phyloP scores from a whole-genome alignment of 768 basidiomycete species.

The Podaxis rugospora region DNA sequence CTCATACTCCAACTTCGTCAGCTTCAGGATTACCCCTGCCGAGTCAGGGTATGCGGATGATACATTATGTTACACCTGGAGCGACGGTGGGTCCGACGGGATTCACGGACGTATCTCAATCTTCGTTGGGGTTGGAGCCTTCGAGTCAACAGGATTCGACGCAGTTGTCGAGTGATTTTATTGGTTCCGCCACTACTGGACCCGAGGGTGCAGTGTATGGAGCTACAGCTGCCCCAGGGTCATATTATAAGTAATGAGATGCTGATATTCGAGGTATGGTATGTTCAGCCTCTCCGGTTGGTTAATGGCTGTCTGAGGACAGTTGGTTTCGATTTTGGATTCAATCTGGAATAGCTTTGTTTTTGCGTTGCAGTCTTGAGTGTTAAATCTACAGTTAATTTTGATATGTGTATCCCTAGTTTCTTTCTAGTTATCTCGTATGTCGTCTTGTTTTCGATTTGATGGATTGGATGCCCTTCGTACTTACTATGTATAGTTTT shows the following conservation, averaged over 20 bases:
- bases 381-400: background rate
- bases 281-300: background rate
- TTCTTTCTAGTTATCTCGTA: background rate
- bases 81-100: background rate
- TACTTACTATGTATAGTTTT: background rate
- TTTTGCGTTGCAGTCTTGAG: background rate
- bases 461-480: background rate
- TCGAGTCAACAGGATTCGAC: background rate
- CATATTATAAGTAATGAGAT: background rate
- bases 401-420: background rate
- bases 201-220: background rate
- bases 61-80: conserved; percentile 4
- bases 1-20: background rate
- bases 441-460: background rate
- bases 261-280: background rate
- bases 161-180: background rate
- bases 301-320: background rate
- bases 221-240: background rate
- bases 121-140: background rate
- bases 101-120: background rate
- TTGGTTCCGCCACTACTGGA: background rate
- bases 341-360: background rate
- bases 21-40: background rate
- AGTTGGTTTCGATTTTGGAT: background rate
- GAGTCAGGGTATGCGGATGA: conserved; percentile 4